Evolutionary conservation across 192 early-diverging fungal species (phyloP).

Genomic region (Coemansia sp.): DNA sequence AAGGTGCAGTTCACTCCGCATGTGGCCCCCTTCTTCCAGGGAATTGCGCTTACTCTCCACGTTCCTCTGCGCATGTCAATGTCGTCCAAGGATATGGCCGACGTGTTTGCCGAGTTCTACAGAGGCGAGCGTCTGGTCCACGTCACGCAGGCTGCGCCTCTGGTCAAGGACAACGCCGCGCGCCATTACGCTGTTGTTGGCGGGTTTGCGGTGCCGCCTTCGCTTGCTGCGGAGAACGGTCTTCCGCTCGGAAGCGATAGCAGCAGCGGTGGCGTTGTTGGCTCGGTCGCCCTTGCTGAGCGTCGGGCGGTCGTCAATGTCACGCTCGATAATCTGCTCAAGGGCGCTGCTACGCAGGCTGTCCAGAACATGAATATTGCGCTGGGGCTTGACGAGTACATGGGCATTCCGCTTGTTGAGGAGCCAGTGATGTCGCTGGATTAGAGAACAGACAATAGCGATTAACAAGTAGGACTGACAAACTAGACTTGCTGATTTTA

Average conservation of each 20-base stretch:
- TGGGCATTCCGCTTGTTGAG: slow-evolving; percentile 71
- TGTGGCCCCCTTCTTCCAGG: slow-evolving; percentile 91
- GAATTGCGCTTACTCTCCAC: slow-evolving; percentile 86
- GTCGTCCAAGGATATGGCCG: slow-evolving; percentile 68
- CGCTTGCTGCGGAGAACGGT: neutral
- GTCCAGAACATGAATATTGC: slow-evolving; percentile 97
- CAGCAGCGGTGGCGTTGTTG: slow-evolving; percentile 4
- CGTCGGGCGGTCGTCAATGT: slow-evolving; percentile 85
- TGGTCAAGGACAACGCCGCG: slow-evolving; percentile 87
- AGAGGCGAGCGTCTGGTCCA: slow-evolving; percentile 77
- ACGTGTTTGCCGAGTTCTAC: slow-evolving; percentile 73
- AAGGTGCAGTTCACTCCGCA: slow-evolving; percentile 84
- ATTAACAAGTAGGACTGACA: neutral
- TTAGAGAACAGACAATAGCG: neutral
- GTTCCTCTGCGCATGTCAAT: slow-evolving; percentile 80
- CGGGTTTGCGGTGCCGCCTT: slow-evolving; percentile 83
- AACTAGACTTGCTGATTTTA: too few species aligned
- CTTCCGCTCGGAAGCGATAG: too few species aligned
- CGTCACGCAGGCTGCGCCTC: slow-evolving; percentile 72
- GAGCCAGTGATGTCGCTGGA: slow-evolving; percentile 31
- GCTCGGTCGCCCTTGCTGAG: slow-evolving; percentile 44
- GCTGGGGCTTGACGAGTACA: slow-evolving; percentile 84
- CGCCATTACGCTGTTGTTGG: slow-evolving; percentile 89
- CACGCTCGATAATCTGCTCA: slow-evolving; percentile 95
- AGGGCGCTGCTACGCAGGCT: slow-evolving; percentile 99